phyloP scores from a whole-genome alignment of 805 yeast genomes.

The Candida schatavii region DNA sequence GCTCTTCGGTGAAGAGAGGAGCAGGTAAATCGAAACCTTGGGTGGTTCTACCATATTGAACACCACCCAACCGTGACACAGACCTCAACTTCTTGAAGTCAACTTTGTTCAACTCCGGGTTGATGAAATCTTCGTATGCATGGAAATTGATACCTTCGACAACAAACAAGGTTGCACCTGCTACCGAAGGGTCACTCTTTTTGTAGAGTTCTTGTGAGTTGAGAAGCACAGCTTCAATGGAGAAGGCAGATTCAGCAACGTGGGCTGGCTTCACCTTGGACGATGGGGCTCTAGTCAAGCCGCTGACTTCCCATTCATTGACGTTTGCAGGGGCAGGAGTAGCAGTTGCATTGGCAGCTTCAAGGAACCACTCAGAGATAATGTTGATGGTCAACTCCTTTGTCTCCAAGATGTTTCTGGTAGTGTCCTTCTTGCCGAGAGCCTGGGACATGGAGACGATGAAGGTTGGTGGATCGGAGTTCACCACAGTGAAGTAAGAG shows the following conservation, averaged over 20 bases:
- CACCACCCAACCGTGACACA: conserved; percentile 50
- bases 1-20: conserved; percentile 30
- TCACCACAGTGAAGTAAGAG: conserved; percentile 49
- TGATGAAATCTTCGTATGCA: conserved; percentile 51
- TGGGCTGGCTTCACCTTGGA: conserved; percentile 49
- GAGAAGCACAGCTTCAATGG: conserved; percentile 52
- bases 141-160: conserved; percentile 60
- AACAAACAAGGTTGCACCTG: conserved; percentile 39
- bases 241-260: conserved; percentile 62
- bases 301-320: conserved; percentile 56
- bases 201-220: conserved; percentile 45
- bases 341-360: conserved; percentile 56
- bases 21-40: conserved; percentile 47
- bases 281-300: conserved; percentile 48
- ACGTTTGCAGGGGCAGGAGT: conserved; percentile 46
- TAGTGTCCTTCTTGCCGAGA: conserved; percentile 47
- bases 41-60: conserved; percentile 42
- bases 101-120: conserved; percentile 34
- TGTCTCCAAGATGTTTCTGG: conserved; percentile 46
- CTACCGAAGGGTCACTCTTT: conserved; percentile 27
- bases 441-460: conserved; percentile 47
- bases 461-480: conserved; percentile 59
- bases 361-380: conserved; percentile 61
- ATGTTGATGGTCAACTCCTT: conserved; percentile 55
- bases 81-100: conserved; percentile 52